Evolutionary conservation across 805 yeast species (phyloP), one percentile per base, ranked within the genome.

Genomic region (Yamadazyma tumulicola): DNA sequence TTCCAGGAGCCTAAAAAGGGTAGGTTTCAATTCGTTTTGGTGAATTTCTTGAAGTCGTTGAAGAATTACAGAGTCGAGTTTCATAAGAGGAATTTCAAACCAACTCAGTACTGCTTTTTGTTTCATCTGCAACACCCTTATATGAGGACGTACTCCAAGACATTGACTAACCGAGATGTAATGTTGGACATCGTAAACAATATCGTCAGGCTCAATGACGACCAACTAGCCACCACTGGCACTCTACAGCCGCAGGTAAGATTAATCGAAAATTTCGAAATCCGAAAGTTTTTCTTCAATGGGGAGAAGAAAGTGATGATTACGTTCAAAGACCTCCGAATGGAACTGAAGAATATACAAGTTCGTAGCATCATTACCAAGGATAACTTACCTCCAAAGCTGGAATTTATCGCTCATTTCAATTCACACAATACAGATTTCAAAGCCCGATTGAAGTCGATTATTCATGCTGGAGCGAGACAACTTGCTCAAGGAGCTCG

Each of bases 21-120:
- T 11, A 16, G 13, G 14, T 28, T 11, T 15, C 18, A 17, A 12
- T 23, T 16, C 5, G 6, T 5, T 21, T 13, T 28, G 9, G 18
- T 6, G 8, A 6, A 8, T 10, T 26, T 19, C 5, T 15, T 26
- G 9, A 26, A 26, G 7, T 6, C 19, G 6, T 14, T 26, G 19
- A 26, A 26, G 19, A n/a, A 26, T 5, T 14, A 16, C 5, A 2
- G 44, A 19, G 6, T 6, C 10, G 32, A 28, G 5, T 22, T 29
- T 19, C 25, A 24, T 4, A 24, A 14, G 8, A 11, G 19, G 23
- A 16, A 32, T 28, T 52, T 47, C 31, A 54, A 52, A 29, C 54
- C 55, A 12, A 44, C 52, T 9, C 61, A 56, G 31, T 50, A 36
- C 32, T 50, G 54, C 10, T 54, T 57, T 28, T 28, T 52, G 3